A percentile compares a stretch with the other conserved stretches of the same genome.
These are phyloP conservation scores for Hypomyces perniciosus DNA, from an alignment of 2,329 filamentous ascomycete species.

Conservation along the genomic window DNA sequence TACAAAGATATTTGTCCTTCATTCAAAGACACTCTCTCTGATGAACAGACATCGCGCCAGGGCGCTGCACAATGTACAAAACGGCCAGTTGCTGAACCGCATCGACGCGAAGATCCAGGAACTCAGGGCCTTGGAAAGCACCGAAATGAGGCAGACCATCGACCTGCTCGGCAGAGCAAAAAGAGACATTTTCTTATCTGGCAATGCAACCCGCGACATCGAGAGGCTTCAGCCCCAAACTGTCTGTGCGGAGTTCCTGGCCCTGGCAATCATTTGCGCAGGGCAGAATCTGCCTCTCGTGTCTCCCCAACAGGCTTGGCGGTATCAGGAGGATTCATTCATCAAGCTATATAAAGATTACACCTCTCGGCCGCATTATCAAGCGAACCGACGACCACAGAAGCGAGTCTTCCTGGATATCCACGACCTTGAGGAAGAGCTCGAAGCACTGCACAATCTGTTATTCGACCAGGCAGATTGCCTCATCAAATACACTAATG, in stretches of 20 bases:
- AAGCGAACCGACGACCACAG: conserved; percentile 2
- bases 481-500: not conserved
- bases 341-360: conserved; percentile 2
- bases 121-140: too few relatives aligned
- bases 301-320: too few relatives aligned
- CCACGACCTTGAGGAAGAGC: conserved; percentile 16
- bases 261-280: not conserved
- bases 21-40: not conserved
- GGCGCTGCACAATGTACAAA: too few relatives aligned
- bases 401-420: conserved; percentile 14
- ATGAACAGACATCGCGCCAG: too few relatives aligned
- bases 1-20: not conserved
- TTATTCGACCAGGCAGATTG: not conserved
- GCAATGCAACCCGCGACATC: not conserved
- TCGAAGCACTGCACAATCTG: conserved; percentile 15
- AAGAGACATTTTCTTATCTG: conserved; percentile 2
- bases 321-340: not conserved
- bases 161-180: not conserved
- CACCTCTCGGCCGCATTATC: conserved; percentile 1
- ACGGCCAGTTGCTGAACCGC: not conserved
- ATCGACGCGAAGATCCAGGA: not conserved
- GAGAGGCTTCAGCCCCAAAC: not conserved
- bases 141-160: not conserved
- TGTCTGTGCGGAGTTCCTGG: not conserved
- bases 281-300: not conserved